Base-by-base conservation (phyloP, 305 asterid species). In the Striga hermonthica region DNA sequence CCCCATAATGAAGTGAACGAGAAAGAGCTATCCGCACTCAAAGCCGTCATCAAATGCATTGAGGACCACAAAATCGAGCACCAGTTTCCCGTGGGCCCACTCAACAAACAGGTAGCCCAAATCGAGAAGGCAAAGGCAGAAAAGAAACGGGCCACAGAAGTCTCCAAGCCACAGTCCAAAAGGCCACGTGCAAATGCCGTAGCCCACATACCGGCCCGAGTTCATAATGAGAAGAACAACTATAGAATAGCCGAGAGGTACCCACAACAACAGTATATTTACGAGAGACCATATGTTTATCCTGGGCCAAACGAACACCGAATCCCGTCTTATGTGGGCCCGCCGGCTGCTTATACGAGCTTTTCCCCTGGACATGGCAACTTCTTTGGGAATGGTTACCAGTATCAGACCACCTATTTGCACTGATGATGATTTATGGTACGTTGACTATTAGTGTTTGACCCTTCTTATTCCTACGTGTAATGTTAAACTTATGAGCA, bases 91-190 rank as follows among this genome's bases (percentile, higher is more conserved):
- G 49, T 88, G 54, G 96, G 82, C 41, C 83, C 95, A 61, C 99
- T 94, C 73, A 96, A 90, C 68, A 90, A 90, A 60, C 84, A 81
- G 78, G 78, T 90, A 16, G 63, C 74, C 38, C 93, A 81, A 75
- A 86, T 88, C 35, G 99, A 94, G 90, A 94, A 94, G 80, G 95
- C 88, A 15, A 94, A 94, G 82, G 96, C 96, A 4, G 99, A 85
- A 78, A 88, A 84, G 86, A 94, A 94, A 78, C 84, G 95, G 11
- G 95, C 88, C 35, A 88, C 97, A 28, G 99, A 93, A 78, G 95
- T 90, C 10, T 85, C 93, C 13, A 93, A 93, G 72, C 99, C 99
- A 66, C 96, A 85, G 71, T 65, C 95, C 62, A 93, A 93, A 79
- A 75, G 99, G 72, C 97, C 97, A 34, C 93, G 99, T 0, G 97